A percentile compares a stretch with the other conserved stretches of the same genome.
phyloP scores from a whole-genome alignment of 176 grass and related monocot genomes.

The Ensete ventricosum region DNA sequence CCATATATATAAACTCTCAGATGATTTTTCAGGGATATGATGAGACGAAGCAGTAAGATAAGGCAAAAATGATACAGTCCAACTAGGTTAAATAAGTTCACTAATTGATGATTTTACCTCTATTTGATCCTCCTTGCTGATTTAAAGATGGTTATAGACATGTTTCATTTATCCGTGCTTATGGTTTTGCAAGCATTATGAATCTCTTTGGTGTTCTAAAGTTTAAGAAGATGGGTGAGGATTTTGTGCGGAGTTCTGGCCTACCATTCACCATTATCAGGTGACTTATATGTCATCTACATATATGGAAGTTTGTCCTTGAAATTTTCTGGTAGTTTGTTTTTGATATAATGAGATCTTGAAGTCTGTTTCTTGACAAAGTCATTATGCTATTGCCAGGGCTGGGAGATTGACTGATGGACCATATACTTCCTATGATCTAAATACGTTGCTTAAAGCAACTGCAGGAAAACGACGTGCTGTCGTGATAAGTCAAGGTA shows the following conservation, averaged over 20 bases:
- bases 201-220: constrained; percentile 98
- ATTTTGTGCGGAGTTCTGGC: constrained; percentile 57
- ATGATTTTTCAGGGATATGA: no score
- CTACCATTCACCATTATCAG: constrained; percentile 94
- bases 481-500: constrained; percentile 79
- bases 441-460: constrained; percentile 95
- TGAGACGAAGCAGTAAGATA: no score
- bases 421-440: constrained; percentile 95
- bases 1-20: no score
- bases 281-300: constrained; percentile 16
- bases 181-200: constrained; percentile 55
- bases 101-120: no score
- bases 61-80: no score
- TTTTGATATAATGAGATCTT: not conserved
- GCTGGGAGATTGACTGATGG: constrained; percentile 92
- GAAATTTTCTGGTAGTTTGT: not conserved
- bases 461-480: constrained; percentile 81
- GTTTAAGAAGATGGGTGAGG: constrained; percentile 94
- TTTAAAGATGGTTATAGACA: not conserved
- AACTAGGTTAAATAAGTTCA: no score
- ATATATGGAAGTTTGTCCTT: not conserved
- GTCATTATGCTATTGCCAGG: constrained; percentile 22
- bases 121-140: not conserved
- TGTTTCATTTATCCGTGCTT: not conserved
- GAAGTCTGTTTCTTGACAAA: not conserved